Base-by-base conservation (phyloP, 129 eudicot genomes). In the Solidago caesia region DNA sequence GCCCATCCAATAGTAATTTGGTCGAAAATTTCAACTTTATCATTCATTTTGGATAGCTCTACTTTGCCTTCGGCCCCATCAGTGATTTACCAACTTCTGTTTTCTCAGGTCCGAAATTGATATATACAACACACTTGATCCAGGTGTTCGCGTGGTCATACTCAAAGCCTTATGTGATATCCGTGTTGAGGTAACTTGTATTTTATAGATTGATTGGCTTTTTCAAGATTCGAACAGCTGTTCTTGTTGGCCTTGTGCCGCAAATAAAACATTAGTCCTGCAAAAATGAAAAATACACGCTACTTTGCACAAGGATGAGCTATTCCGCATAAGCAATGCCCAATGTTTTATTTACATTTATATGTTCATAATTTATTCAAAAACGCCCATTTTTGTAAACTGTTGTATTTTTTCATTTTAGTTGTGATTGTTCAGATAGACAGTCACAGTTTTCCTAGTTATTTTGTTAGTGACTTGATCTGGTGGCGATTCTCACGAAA, bases 121-220 rank as follows among this genome's bases (percentile, higher is more conserved):
- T 68, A 83, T 90, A 58, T 94, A 94, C 77, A 85, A 79, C 77
- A 68, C 83, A 74, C 96, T 94, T 44, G 97, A 94, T 71, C 99
- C 99, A 15, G 85, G 80, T 67, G 82, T 94, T 26, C 92, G 99
- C 58, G 99, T 91, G 75, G 85, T 85, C 68, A 94, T 94, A 71
- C 66, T 94, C 67, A 94, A 94, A 82, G 96, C 99, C 12, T 74
- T 94, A 48, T 94, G 99, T 73, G 99, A 94, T 79, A 94, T 94
- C 72, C 99, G 99, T 72, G 99, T 94, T 53, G 97, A 94, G 99
- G 99, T 94, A 90, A 57, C 64, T 33, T 8, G 39, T n/a, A 51
- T 58, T 51, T 10, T 12, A 12, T 16, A 48, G 10, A 68, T 43
- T n/a, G 42, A 2, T 72, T 46, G 69, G 65, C 13, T 65, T 33